phyloP scores from a whole-genome alignment of 371 early-diverging fungal species.

The Haplosporangium sp. region DNA sequence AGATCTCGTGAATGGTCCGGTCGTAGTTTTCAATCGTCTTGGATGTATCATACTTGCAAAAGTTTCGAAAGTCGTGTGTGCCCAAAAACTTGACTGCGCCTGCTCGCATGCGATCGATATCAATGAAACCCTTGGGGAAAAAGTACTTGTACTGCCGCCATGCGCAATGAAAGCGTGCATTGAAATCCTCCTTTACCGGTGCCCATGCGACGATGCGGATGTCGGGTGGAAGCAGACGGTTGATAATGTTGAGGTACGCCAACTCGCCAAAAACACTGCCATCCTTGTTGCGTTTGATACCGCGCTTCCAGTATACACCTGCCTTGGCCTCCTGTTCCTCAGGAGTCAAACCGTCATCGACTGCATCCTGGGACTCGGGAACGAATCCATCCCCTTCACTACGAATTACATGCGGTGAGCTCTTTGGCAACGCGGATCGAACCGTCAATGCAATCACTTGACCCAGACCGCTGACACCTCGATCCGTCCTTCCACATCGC shows the following conservation, averaged over 20 bases:
- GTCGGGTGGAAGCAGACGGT: constrained; percentile 86
- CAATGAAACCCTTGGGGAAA: constrained; percentile 74
- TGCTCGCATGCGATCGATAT: constrained; percentile 80
- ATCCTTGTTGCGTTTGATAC: constrained; percentile 55
- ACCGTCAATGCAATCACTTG: constrained; percentile 91
- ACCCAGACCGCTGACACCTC: constrained; percentile 93
- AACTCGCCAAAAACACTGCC: constrained; percentile 67
- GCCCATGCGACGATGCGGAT: constrained; percentile 95
- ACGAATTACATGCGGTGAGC: constrained; percentile 48
- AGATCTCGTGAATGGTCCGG: constrained; percentile 73
- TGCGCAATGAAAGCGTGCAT: constrained; percentile 91
- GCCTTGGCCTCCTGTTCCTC: constrained; percentile 56
- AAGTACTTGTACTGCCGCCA: constrained; percentile 94
- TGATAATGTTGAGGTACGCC: constrained; percentile 86
- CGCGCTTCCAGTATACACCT: constrained; percentile 41
- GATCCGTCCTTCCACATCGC: constrained; percentile 95
- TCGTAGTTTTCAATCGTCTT: constrained; percentile 84
- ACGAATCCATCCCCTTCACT: constrained; percentile 40
- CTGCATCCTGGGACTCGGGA: constrained; percentile 10
- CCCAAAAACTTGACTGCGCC: constrained; percentile 82
- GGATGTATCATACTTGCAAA: constrained; percentile 92
- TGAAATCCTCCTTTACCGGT: constrained; percentile 79
- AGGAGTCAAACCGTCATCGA: constrained; percentile 40
- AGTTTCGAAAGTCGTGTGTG: constrained; percentile 92
- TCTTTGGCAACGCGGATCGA: constrained; percentile 66